Evolutionary conservation across 2,329 filamentous ascomycete species (phyloP).

Genomic region (Stachybotrys elegans): DNA sequence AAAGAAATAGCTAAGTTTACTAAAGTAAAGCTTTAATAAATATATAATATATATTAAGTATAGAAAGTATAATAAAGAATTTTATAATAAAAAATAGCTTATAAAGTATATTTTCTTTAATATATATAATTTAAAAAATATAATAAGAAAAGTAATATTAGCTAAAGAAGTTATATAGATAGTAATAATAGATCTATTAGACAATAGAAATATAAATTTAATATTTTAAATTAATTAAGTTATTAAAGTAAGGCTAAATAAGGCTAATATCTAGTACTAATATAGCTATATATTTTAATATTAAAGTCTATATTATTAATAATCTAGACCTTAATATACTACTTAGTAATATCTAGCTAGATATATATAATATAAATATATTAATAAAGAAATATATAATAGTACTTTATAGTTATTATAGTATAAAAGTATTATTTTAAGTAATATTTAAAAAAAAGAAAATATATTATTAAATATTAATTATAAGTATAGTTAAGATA

Average conservation of each 20-base stretch:
- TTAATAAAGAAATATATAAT: background rate
- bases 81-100: conserved; percentile 2
- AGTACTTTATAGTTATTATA: background rate
- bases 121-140: background rate
- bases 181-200: background rate
- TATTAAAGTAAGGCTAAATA: conserved; percentile 3
- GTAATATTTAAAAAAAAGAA: conserved; percentile 1
- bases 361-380: background rate
- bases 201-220: background rate
- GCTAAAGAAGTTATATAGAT: background rate
- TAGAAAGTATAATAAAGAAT: background rate
- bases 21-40: conserved; percentile 4
- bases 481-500: background rate
- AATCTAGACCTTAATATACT: background rate
- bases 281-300: background rate
- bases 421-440: background rate
- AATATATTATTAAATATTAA: conserved; percentile 1
- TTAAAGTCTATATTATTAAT: background rate
- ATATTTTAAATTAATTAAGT: background rate
- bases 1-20: too few relatives aligned
- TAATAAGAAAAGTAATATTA: background rate
- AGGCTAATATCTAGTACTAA: background rate
- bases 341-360: background rate
- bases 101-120: background rate
- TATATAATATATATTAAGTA: conserved; percentile 3